Conservation (phyloP, 2,329 filamentous ascomycete genomes). For the Rhynchosporium graminicola region DNA sequence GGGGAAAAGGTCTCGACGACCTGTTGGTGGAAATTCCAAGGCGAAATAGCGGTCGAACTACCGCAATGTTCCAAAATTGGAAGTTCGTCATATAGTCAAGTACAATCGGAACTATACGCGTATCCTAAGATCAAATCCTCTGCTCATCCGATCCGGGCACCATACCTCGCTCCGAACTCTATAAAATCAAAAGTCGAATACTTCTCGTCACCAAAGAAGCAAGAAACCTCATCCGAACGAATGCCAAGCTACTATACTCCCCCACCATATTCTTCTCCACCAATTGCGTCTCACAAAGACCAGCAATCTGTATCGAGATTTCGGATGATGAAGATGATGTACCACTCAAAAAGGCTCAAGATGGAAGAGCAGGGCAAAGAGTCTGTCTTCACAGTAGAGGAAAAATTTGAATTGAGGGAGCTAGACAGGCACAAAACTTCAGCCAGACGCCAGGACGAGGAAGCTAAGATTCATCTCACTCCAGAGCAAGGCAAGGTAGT, state of each 20-base stretch:
- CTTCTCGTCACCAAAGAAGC: neutral
- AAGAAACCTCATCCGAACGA: neutral
- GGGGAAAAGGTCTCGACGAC: neutral
- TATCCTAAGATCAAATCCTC: neutral
- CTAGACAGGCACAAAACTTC: neutral
- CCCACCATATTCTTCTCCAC: constrained; percentile 11
- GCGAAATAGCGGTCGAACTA: neutral
- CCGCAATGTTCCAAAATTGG: neutral
- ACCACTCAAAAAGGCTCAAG: neutral
- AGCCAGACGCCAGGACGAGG: constrained; percentile 2
- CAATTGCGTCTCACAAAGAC: neutral
- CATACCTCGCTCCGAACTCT: neutral
- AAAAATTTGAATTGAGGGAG: neutral
- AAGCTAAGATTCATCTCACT: constrained; percentile 26
- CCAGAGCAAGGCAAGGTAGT: constrained; percentile 32
- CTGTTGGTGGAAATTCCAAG: neutral
- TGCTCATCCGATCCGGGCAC: neutral
- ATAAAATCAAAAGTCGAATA: neutral
- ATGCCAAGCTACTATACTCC: neutral
- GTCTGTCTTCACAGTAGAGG: neutral
- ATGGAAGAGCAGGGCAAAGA: neutral
- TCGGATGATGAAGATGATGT: neutral
- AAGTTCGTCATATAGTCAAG: neutral
- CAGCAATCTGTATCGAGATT: neutral
- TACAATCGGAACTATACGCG: neutral